Conservation (phyloP, 1,284 basidiomycete genomes). For the Rhodofomes roseus region DNA sequence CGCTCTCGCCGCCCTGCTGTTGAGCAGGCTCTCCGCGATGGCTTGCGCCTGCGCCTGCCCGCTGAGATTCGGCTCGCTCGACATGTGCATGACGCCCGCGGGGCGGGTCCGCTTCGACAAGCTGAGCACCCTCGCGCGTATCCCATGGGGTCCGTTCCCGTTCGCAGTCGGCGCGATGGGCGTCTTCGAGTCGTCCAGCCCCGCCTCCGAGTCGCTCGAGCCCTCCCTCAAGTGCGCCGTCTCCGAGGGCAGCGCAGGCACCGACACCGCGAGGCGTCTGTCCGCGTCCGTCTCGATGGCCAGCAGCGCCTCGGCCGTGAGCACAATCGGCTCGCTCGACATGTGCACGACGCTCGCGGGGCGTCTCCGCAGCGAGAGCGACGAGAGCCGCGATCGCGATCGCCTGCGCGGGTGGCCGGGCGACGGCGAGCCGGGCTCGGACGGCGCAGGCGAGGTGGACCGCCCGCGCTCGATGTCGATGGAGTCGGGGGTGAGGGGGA, state of each 20-base stretch:
- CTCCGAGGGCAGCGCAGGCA: not conserved
- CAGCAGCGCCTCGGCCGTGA: not conserved
- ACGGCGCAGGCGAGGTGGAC: not conserved
- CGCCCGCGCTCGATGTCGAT: not conserved
- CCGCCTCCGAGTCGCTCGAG: not conserved
- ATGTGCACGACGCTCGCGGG: not conserved
- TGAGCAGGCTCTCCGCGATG: not conserved
- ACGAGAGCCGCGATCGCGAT: not conserved
- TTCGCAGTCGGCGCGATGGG: not conserved
- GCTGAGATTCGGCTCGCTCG: constrained; percentile 1
- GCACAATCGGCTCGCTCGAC: constrained; percentile 2
- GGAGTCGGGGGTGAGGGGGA: not conserved
- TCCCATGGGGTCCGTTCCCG: not conserved
- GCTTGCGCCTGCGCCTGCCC: not conserved
- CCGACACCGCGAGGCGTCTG: not conserved
- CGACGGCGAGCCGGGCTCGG: not conserved
- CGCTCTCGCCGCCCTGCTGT: not conserved
- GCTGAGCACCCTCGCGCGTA: not conserved
- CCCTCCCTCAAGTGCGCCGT: not conserved
- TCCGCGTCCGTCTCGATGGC: not conserved
- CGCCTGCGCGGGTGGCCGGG: not conserved
- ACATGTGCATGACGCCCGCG: constrained; percentile 1
- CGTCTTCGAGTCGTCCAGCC: not conserved
- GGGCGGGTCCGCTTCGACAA: not conserved
- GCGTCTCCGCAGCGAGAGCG: not conserved